Base-by-base conservation (phyloP, 371 early-diverging fungal species). In the Apophysomyces elegans region DNA sequence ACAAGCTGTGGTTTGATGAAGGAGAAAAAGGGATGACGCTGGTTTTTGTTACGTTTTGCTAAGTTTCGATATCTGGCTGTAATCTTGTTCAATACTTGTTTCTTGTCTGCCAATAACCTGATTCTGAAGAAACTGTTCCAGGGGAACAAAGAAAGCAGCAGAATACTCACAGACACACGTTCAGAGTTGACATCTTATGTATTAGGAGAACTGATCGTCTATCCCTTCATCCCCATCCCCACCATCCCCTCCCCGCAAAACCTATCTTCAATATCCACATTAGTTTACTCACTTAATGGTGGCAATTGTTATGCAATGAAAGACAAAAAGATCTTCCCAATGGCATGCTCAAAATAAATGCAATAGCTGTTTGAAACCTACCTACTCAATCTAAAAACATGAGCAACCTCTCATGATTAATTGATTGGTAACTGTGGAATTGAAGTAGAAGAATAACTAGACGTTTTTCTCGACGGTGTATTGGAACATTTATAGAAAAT, bases 51-150 rank as follows among this genome's bases (percentile, higher is more conserved):
- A 50, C 21, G 3, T 50, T 50, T 50, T 50, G 54, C 54, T 18
- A 50, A 50, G 54, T 50, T 50, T 50, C 21, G 21, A 9, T 21
- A 50, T 21, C 54, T 21, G n/a, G 54, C 21, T 50, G 8, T 5
- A 45, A 50, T 50, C 54, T 50, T 50, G 54, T 50, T 50, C 54
- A 50, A 50, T 50, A 50, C 54, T 50, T 50, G 54, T 50, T 50
- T 50, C 21, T 50, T 50, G 54, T 50, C 54, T 50, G 21, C 54
- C 18, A 47, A 50, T 18, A 50, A 50, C 21, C 21, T 21, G 54
- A 50, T 21, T 21, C 54, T 50, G 16, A 50, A 50, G 21, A 21
- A 11, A 50, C 32, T 18, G 54, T 21, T 9, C 11, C 16, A 50
- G 54, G 21, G 54, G 54, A 21, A 21, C 8, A 21, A 50, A 21